Conservation (phyloP, 2,329 filamentous ascomycete genomes). For the Cladophialophora psammophila region DNA sequence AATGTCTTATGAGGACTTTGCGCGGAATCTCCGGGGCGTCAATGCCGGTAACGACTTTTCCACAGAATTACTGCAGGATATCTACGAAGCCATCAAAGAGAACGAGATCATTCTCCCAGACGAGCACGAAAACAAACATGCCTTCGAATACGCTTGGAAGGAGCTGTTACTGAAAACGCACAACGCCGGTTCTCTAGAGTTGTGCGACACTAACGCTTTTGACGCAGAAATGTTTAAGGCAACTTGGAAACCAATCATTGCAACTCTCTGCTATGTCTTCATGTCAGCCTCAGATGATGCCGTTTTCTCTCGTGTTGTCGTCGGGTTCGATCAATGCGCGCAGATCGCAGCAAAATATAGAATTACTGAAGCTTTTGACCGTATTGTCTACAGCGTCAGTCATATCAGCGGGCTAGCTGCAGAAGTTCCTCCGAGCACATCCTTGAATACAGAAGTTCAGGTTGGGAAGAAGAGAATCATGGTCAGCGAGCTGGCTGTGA, state of each 20-base stretch:
- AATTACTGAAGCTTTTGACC: slow-evolving; percentile 85
- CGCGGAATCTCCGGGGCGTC: slow-evolving; percentile 86
- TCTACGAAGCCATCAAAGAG: slow-evolving; percentile 88
- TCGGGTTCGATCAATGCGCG: slow-evolving; percentile 94
- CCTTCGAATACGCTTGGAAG: slow-evolving; percentile 97
- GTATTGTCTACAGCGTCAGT: slow-evolving; percentile 88
- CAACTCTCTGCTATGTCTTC: slow-evolving; percentile 96
- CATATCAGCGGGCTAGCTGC: slow-evolving; percentile 88
- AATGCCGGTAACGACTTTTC: slow-evolving; percentile 87
- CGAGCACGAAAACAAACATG: slow-evolving; percentile 95
- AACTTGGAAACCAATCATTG: slow-evolving; percentile 93
- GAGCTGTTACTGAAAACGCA: slow-evolving; percentile 87
- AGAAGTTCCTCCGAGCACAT: slow-evolving; percentile 77
- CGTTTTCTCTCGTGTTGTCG: slow-evolving; percentile 91
- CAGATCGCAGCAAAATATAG: slow-evolving; percentile 87
- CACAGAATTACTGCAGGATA: slow-evolving; percentile 80
- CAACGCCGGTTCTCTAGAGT: slow-evolving; percentile 72
- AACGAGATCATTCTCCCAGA: slow-evolving; percentile 97
- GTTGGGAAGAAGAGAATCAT: slow-evolving; percentile 86
- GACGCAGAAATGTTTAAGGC: slow-evolving; percentile 97
- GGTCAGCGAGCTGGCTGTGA: slow-evolving; percentile 97
- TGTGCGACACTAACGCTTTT: slow-evolving; percentile 91
- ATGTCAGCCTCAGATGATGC: slow-evolving; percentile 98
- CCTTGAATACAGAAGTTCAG: slow-evolving; percentile 94
- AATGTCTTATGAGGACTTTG: slow-evolving; percentile 85